A percentile compares a stretch with the other conserved stretches of the same genome.
These are phyloP conservation scores for Boletus mariae DNA, from an alignment of 1,284 basidiomycete genomes.

Conservation along the genomic window DNA sequence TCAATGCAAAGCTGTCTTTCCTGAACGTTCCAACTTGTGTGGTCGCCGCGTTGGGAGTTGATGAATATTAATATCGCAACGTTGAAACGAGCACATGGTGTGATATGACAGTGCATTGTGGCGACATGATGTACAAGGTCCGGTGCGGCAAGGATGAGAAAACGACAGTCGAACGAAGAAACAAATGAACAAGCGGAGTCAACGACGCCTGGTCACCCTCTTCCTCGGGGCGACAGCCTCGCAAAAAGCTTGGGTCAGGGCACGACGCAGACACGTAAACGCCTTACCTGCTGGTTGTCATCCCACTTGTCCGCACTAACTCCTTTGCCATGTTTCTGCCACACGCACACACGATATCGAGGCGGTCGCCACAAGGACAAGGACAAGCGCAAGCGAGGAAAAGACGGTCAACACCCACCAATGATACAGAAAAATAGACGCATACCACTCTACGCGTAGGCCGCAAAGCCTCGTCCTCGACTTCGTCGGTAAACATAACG, in stretches of 20 bases:
- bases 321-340: background rate
- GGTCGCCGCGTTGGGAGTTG: background rate
- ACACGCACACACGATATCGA: background rate
- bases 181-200: background rate
- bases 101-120: background rate
- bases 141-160: background rate
- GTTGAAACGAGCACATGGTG: background rate
- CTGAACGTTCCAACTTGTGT: background rate
- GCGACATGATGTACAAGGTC: background rate
- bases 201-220: constrained; percentile 26
- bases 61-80: background rate
- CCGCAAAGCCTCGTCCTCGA: constrained; percentile 19
- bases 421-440: constrained; percentile 4
- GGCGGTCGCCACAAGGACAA: background rate
- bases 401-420: constrained; percentile 2
- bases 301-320: background rate
- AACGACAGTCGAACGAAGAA: background rate
- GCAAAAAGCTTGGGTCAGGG: background rate
- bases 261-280: background rate
- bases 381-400: background rate
- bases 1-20: constrained; percentile 15
- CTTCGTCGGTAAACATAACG: constrained; percentile 23
- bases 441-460: constrained; percentile 29
- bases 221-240: constrained; percentile 16
- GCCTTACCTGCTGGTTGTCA: background rate